Conservation (phyloP, 192 early-diverging fungal species). For the Podila epigama region DNA sequence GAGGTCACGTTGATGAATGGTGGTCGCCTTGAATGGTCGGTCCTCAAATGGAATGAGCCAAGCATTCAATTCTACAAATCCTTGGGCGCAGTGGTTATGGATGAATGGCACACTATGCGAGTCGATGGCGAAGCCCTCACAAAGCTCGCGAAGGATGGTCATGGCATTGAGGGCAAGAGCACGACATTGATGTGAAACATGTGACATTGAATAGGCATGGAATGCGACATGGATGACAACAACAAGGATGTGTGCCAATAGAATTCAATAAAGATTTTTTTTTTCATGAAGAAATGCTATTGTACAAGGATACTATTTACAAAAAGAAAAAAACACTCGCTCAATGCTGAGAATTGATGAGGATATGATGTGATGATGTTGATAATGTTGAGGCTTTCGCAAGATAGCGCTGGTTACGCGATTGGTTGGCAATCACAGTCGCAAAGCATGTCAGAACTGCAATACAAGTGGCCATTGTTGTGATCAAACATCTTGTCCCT, state of each 20-base stretch:
- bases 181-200: slow-evolving; percentile 23
- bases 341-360: too few species aligned
- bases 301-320: too few species aligned
- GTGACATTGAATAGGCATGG: neutral
- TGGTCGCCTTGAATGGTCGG: slow-evolving; percentile 84
- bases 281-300: too few species aligned
- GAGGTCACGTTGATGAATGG: slow-evolving; percentile 71
- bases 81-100: slow-evolving; percentile 71
- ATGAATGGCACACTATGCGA: slow-evolving; percentile 81
- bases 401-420: too few species aligned
- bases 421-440: slow-evolving; percentile 22
- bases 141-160: slow-evolving; percentile 50
- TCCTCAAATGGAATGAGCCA: slow-evolving; percentile 87
- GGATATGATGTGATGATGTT: too few species aligned
- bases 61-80: slow-evolving; percentile 79
- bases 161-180: slow-evolving; percentile 34
- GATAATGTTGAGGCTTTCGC: too few species aligned
- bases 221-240: too few species aligned
- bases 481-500: slow-evolving; percentile 34
- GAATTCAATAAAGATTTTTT: too few species aligned
- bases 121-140: slow-evolving; percentile 66
- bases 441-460: slow-evolving; percentile 42
- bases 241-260: too few species aligned
- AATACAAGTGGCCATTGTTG: slow-evolving; percentile 19
- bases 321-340: too few species aligned